Evolutionary conservation across 1,284 basidiomycete species (phyloP).

Genomic region (Ceratobasidium sp.): DNA sequence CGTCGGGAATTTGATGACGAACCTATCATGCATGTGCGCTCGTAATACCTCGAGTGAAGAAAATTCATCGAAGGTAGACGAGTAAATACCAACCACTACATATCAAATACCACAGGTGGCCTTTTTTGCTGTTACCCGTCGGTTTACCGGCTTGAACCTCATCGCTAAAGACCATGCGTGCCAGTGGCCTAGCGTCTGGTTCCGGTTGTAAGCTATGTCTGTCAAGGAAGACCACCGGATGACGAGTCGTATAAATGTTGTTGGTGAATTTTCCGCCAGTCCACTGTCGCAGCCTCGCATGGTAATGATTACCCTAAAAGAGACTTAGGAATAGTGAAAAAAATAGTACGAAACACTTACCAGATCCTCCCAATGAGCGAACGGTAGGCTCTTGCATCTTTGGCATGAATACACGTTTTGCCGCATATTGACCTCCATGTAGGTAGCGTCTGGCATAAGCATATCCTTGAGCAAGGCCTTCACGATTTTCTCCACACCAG

Average conservation of each 20-base stretch:
- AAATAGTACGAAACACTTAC: neutral
- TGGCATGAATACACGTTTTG: neutral
- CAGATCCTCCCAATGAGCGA: neutral
- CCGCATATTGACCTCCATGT: neutral
- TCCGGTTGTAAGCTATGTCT: neutral
- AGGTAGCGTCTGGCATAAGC: neutral
- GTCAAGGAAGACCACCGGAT: neutral
- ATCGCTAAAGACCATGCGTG: no score
- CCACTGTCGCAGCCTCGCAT: neutral
- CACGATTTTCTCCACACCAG: neutral
- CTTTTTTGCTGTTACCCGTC: no score
- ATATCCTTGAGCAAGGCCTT: neutral
- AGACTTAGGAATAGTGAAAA: neutral
- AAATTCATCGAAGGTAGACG: no score
- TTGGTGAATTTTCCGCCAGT: no score
- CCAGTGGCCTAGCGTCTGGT: neutral
- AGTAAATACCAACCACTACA: no score
- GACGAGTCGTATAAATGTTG: neutral
- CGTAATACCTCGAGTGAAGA: no score
- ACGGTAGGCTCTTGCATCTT: no score
- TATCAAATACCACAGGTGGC: no score
- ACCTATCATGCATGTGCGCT: no score
- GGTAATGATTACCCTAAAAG: neutral
- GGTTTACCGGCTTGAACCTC: no score
- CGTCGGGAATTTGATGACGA: no score